These are phyloP conservation scores for Exobasidium rhododendri DNA, from an alignment of 1,284 basidiomycete species.

Conservation along the genomic window DNA sequence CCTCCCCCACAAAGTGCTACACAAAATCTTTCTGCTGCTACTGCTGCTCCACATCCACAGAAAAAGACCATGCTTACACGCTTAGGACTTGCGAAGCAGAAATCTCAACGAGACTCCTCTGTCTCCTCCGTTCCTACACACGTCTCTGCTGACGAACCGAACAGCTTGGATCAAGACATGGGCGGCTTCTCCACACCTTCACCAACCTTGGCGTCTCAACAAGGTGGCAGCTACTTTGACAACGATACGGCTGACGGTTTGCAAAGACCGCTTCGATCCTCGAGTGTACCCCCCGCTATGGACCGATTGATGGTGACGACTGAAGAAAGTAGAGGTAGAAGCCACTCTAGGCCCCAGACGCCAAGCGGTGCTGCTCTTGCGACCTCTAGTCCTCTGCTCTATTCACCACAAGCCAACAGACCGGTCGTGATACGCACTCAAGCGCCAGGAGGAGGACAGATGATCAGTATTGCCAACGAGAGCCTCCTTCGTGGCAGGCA, in stretches of 20 bases:
- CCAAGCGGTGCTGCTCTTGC: constrained; percentile 16
- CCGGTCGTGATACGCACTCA: constrained; percentile 38
- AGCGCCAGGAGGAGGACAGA: constrained; percentile 25
- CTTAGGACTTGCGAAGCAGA: not conserved
- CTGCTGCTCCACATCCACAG: not conserved
- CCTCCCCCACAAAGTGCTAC: not conserved
- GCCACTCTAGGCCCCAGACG: constrained; percentile 25
- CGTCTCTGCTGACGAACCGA: not conserved
- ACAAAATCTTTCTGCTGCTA: not conserved
- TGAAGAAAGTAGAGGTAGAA: not conserved
- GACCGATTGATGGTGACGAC: constrained; percentile 9
- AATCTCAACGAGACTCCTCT: not conserved
- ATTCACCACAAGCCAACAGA: constrained; percentile 14
- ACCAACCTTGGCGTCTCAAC: not conserved
- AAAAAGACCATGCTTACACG: constrained; percentile 12
- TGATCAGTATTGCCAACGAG: constrained; percentile 38
- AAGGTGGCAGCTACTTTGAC: not conserved
- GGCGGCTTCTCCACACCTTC: not conserved
- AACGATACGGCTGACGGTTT: not conserved
- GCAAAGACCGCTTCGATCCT: constrained; percentile 20
- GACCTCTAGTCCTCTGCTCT: not conserved
- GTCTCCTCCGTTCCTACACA: not conserved
- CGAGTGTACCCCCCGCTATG: constrained; percentile 14
- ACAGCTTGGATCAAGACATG: not conserved
- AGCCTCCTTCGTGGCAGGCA: constrained; percentile 32